These are phyloP conservation scores for Ogataea hybrid DNA, from an alignment of 1,139 yeast species.

Conservation along the genomic window DNA sequence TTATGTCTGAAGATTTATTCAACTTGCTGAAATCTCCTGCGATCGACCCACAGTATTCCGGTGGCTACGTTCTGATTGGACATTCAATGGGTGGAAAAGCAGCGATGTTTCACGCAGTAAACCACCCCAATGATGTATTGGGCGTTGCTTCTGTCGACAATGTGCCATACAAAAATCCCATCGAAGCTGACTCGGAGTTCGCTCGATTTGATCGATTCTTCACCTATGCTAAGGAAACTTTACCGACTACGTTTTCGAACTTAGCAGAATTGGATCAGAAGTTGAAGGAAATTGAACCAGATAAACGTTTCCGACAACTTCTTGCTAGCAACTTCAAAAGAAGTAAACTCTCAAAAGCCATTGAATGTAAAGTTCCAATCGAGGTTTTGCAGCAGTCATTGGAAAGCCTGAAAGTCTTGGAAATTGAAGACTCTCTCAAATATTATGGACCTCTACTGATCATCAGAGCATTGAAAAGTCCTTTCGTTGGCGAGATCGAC, in stretches of 20 bases:
- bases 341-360: slow-evolving; percentile 3
- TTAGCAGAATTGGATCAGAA: slow-evolving; percentile 60
- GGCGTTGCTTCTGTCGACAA: slow-evolving; percentile 81
- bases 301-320: slow-evolving; percentile 64
- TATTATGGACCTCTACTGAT: slow-evolving; percentile 75
- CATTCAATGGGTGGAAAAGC: slow-evolving; percentile 98
- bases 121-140: slow-evolving; percentile 61
- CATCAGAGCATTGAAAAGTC: slow-evolving; percentile 48
- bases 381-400: slow-evolving; percentile 62
- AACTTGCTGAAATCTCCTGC: slow-evolving; percentile 15
- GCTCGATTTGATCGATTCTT: slow-evolving; percentile 28
- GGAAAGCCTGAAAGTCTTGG: slow-evolving; percentile 55
- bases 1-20: slow-evolving; percentile 74
- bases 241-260: slow-evolving; percentile 31
- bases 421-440: slow-evolving; percentile 39
- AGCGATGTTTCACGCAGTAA: slow-evolving; percentile 79
- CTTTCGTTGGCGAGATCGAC: slow-evolving; percentile 31
- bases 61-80: slow-evolving; percentile 62
- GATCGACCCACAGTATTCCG: slow-evolving; percentile 2
- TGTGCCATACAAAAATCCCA: slow-evolving; percentile 57
- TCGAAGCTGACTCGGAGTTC: slow-evolving; percentile 22
- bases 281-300: slow-evolving; percentile 60
- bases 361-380: slow-evolving; percentile 56
- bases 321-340: slow-evolving; percentile 58
- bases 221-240: slow-evolving; percentile 15